These are phyloP conservation scores for Corymbia maculata DNA, from an alignment of 345 rosid species.

Conservation along the genomic window DNA sequence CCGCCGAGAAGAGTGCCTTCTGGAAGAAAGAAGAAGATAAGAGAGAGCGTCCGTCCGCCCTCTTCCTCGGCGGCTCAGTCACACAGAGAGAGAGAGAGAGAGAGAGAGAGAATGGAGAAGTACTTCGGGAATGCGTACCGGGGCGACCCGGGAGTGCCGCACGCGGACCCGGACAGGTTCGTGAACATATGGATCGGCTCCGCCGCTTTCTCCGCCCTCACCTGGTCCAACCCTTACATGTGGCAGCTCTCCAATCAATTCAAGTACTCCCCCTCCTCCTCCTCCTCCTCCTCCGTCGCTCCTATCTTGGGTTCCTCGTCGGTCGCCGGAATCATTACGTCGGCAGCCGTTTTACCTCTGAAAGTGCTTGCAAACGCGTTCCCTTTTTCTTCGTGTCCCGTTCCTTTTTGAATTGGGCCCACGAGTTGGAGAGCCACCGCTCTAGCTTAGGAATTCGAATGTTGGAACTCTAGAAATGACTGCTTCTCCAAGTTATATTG, in stretches of 20 bases:
- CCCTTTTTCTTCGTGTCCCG: neutral
- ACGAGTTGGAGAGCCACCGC: neutral
- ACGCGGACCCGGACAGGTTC: conserved; percentile 61
- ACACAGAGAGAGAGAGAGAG: neutral
- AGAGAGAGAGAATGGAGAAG: conserved; percentile 54
- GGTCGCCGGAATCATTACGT: neutral
- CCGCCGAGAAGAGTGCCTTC: neutral
- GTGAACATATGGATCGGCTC: conserved; percentile 84
- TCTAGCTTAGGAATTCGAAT: neutral
- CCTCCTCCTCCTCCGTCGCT: neutral
- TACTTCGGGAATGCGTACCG: conserved; percentile 85
- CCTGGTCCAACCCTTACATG: conserved; percentile 65
- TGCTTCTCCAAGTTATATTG: neutral
- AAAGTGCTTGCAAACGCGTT: neutral
- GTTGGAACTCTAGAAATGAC: neutral
- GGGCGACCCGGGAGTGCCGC: conserved; percentile 96
- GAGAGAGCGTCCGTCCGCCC: neutral
- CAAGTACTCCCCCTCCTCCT: conserved; percentile 29
- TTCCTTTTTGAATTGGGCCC: neutral
- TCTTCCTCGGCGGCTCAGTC: neutral
- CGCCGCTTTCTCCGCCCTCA: conserved; percentile 52
- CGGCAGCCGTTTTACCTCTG: neutral
- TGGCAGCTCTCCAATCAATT: conserved; percentile 74
- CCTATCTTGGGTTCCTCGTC: neutral
- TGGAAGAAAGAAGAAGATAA: neutral